Evolutionary conservation across 331 rosid genomes (phyloP).

Genomic region (Cydonia oblonga): DNA sequence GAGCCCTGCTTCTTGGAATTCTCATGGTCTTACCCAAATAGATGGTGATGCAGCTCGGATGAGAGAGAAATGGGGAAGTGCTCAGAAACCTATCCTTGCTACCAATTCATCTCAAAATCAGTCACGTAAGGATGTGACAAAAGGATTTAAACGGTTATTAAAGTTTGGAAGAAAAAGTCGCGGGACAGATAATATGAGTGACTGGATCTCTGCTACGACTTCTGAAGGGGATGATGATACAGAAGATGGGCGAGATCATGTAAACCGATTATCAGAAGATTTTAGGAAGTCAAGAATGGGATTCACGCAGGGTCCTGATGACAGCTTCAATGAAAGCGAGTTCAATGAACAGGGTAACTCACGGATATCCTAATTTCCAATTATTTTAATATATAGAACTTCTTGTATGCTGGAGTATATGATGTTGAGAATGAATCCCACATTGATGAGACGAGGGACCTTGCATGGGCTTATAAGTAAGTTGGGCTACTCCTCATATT

Average conservation of each 20-base stretch:
- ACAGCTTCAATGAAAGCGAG: conserved; percentile 73
- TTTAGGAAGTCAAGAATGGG: conserved; percentile 98
- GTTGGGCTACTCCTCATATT: too few relatives aligned
- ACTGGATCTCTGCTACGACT: conserved; percentile 95
- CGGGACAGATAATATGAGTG: conserved; percentile 71
- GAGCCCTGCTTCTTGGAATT: conserved; percentile 94
- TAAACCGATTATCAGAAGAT: conserved; percentile 81
- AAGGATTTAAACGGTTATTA: conserved; percentile 80
- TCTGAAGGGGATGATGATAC: conserved; percentile 98
- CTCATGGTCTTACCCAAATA: conserved; percentile 61
- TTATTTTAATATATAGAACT: neutral
- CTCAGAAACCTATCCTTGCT: conserved; percentile 77
- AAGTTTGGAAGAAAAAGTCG: conserved; percentile 95
- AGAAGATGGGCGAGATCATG: conserved; percentile 87
- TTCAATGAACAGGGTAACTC: conserved; percentile 71
- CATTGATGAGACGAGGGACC: too few relatives aligned
- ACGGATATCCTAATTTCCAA: conserved; percentile 10
- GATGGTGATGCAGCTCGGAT: conserved; percentile 86
- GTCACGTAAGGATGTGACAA: conserved; percentile 85
- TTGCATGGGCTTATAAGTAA: too few relatives aligned
- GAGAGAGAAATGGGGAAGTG: conserved; percentile 99
- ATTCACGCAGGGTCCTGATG: conserved; percentile 77
- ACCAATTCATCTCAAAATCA: conserved; percentile 69
- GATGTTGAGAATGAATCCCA: too few relatives aligned
- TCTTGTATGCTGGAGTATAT: neutral